Evolutionary conservation across 345 rosid genomes (phyloP).

Genomic region (Raphanus raphanistrum): DNA sequence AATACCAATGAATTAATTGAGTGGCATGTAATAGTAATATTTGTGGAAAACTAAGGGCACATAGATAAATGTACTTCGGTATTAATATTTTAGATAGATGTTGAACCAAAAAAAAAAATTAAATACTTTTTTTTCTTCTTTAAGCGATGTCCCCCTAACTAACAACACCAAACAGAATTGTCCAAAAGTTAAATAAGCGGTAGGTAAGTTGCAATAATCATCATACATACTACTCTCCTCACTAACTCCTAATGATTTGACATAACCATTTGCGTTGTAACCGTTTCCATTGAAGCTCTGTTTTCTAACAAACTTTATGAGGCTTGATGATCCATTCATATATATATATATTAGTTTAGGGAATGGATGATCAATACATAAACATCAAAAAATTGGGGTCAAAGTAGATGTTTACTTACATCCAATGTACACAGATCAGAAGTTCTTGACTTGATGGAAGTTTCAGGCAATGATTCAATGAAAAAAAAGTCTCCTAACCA

Average conservation of each 20-base stretch:
- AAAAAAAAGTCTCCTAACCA: not conserved
- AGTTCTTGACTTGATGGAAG: too few species aligned
- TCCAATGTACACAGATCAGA: too few species aligned
- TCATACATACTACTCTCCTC: not conserved
- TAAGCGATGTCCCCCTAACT: conserved; percentile 25
- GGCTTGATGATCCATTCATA: not conserved
- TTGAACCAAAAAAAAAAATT: too few species aligned
- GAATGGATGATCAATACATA: not conserved
- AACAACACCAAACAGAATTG: not conserved
- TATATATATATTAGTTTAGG: not conserved
- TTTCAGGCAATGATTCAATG: not conserved
- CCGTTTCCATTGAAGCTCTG: too few species aligned
- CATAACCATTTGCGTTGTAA: too few species aligned
- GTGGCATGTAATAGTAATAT: too few species aligned
- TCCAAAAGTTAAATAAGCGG: not conserved
- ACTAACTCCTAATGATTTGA: too few species aligned
- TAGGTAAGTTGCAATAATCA: conserved; percentile 1
- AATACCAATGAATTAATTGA: too few species aligned
- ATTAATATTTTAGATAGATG: too few species aligned
- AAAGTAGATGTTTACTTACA: too few species aligned
- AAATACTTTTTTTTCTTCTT: conserved; percentile 9
- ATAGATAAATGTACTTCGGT: too few species aligned
- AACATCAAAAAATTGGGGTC: not conserved
- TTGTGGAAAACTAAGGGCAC: too few species aligned
- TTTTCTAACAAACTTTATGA: not conserved